phyloP scores from a whole-genome alignment of 352 stramenopile species.

The Phytophthora citrophthora region DNA sequence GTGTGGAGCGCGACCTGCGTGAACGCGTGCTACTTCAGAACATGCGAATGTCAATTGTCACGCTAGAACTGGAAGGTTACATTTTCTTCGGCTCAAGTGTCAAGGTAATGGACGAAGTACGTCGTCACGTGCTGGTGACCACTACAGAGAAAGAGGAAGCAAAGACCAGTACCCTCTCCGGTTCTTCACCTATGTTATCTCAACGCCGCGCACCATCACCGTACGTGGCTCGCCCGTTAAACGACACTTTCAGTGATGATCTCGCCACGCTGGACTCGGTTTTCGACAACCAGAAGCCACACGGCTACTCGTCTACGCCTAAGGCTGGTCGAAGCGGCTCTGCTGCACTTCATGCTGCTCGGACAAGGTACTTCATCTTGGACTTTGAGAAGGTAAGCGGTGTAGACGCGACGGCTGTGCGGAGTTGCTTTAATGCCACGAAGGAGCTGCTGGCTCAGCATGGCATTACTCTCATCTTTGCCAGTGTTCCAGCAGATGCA shows the following conservation, averaged over 20 bases:
- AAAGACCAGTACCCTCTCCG: constrained; percentile 26
- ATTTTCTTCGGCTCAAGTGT: constrained; percentile 90
- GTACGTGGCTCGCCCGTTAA: constrained; percentile 37
- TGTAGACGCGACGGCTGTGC: constrained; percentile 89
- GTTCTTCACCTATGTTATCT: constrained; percentile 29
- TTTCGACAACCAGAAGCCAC: constrained; percentile 45
- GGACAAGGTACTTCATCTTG: constrained; percentile 88
- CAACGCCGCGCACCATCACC: constrained; percentile 25
- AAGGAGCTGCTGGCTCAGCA: constrained; percentile 84
- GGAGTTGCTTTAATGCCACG: constrained; percentile 88
- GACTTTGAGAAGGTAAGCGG: constrained; percentile 91
- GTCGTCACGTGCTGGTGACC: constrained; percentile 79
- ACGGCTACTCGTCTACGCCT: constrained; percentile 50
- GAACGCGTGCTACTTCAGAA: constrained; percentile 76
- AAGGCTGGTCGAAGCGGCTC: constrained; percentile 30
- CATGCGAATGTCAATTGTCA: constrained; percentile 84
- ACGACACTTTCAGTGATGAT: constrained; percentile 49
- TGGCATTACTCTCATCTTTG: constrained; percentile 79
- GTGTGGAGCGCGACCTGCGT: constrained; percentile 80
- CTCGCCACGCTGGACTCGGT: constrained; percentile 70
- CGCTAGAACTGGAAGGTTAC: constrained; percentile 84
- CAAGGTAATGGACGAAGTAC: constrained; percentile 89
- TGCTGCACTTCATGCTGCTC: constrained; percentile 62
- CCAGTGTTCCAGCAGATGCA: constrained; percentile 68
- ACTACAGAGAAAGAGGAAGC: constrained; percentile 42